These are phyloP conservation scores for Voacanga thouarsii DNA, from an alignment of 257 asterid species.

Conservation along the genomic window DNA sequence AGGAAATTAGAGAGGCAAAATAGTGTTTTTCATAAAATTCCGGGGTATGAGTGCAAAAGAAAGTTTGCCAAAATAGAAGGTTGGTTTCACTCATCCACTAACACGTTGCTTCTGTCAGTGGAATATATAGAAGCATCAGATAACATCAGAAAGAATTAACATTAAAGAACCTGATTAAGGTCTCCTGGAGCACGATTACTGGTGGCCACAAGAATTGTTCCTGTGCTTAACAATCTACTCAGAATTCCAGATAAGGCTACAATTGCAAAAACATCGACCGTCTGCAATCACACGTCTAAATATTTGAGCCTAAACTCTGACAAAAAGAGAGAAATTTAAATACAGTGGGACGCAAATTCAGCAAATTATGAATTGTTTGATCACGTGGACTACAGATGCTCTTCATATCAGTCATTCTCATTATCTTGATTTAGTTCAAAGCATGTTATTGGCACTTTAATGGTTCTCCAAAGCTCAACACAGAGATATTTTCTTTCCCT, in stretches of 20 bases:
- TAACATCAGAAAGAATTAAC: not conserved
- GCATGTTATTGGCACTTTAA: not conserved
- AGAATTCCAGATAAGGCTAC: conserved; percentile 96
- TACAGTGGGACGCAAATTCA: not conserved
- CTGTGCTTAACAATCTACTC: conserved; percentile 88
- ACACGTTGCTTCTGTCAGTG: not conserved
- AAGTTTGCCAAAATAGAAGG: not conserved
- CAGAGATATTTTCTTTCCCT: not conserved
- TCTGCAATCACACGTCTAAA: conserved; percentile 47
- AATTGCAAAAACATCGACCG: conserved; percentile 95
- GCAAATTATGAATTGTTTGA: not conserved
- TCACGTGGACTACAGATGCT: not conserved
- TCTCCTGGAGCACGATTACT: conserved; percentile 97
- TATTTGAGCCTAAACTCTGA: conserved; percentile 1
- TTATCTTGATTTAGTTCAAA: not conserved
- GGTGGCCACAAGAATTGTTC: conserved; percentile 95
- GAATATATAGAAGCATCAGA: not conserved
- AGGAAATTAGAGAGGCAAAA: not conserved
- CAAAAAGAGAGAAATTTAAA: not conserved
- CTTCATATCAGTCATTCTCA: not conserved
- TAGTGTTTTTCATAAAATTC: not conserved
- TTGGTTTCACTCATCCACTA: not conserved
- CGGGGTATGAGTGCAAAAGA: not conserved
- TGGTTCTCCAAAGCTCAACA: not conserved
- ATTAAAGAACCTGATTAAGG: conserved; percentile 64